Base-by-base conservation (phyloP, 2,329 filamentous ascomycete genomes). In the Annulohypoxylon truncatum region DNA sequence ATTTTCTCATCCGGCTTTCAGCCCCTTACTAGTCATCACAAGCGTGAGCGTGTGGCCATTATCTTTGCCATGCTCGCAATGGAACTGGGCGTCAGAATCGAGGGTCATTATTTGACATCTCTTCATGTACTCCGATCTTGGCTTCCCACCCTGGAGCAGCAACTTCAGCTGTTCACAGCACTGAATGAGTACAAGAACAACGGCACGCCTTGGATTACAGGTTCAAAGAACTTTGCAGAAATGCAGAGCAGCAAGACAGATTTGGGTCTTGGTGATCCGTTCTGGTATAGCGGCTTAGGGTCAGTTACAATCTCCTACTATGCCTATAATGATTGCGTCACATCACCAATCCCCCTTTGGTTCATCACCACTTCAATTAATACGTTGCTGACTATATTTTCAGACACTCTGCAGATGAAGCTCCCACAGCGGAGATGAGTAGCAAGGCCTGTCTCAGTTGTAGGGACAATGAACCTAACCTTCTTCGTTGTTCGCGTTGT, bases 241-340 rank as follows among this genome's bases (percentile, higher is more conserved):
- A 54, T 60, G 3, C 5, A n/a, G 20, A n/a, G 9, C 2, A 58
- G 55, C 13, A 46, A 40, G 15, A 22, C 42, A 9, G 38, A 64
- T 13, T 59, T 53, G 12, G 68, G 68, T 38, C 55, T 61, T 18
- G 68, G 62, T 15, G 68, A 73, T 24, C 66, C 69, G 47, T 70
- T 73, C 31, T 71, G 61, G 58, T 72, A 61, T 53, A 69, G 64
- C 15, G 71, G 73, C 15, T 44, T 73, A 38, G 71, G 73, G 72
- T 73, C 57, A 64, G 69, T 70, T 15, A 1, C 18, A 20, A 40
- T 6, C 29, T 48, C 13, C 29, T 13, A 13, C 20, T 4, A 38
- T 38, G n/a, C 15, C 35, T 38, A 28, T 20, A 3, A 44, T 35
- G 20, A 18, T 24, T 8, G 2, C 18, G 6, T 8, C 10, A 7